Evolutionary conservation across 176 grass and related monocot genomes (phyloP).

Genomic region (Musa schizocarpa): DNA sequence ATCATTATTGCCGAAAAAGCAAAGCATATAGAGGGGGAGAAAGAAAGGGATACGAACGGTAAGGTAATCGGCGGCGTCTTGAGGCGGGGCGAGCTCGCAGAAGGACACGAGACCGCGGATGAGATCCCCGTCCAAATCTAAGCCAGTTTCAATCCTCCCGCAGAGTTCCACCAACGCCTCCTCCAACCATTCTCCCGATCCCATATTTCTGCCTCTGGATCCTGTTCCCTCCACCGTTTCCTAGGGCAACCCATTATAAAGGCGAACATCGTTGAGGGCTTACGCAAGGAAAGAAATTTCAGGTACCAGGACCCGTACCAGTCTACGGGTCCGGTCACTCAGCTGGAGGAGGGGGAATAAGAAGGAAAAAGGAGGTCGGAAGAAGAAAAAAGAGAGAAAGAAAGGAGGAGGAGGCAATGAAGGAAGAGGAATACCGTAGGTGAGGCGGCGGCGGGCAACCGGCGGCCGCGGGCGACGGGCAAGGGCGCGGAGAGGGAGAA

Average conservation of each 20-base stretch:
- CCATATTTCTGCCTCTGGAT: neutral
- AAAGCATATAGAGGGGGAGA: neutral
- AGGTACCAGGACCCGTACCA: no score
- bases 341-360: no score
- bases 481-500: no score
- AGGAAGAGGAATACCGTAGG: no score
- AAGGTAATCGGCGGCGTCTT: constrained; percentile 82
- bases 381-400: no score
- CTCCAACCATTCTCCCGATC: constrained; percentile 69
- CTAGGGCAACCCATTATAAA: neutral
- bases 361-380: no score
- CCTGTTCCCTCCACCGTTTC: neutral
- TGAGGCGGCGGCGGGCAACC: no score
- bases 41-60: constrained; percentile 28
- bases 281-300: no score
- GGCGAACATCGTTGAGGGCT: no score
- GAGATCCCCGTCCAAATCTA: constrained; percentile 69
- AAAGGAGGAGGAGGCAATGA: no score
- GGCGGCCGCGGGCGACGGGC: no score
- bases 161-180: constrained; percentile 46
- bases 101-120: constrained; percentile 93
- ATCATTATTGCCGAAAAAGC: neutral
- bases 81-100: constrained; percentile 86
- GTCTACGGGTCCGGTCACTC: no score
- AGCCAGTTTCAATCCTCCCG: constrained; percentile 28